Base-by-base conservation (phyloP, 345 rosid species). In the Viola odorata region DNA sequence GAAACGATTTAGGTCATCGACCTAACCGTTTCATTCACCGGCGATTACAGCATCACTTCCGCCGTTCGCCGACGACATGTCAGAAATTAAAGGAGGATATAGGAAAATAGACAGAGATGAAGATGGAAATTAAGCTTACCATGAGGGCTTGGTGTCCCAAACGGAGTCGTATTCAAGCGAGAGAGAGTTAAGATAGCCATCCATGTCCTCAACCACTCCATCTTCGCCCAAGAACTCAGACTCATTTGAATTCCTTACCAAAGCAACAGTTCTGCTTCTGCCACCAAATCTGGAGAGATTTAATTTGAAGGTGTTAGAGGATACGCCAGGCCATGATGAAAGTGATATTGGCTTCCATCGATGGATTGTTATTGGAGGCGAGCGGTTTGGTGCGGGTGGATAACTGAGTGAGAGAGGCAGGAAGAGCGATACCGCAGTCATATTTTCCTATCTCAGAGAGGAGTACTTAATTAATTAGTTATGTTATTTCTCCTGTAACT, bases 121-220 rank as follows among this genome's bases (percentile, higher is more conserved):
- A 67, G 39, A 48, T 12, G 45, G 13, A 7, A 10, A 10, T 8
- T 23, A 53, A 49, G 49, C 71, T 52, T 65, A 91, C 96, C 99
- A 92, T 52, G 87, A 84, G 6, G 99, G 96, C 68, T 87, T 87
- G 36, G 97, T 92, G 79, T 92, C 99, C 99, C 99, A 89, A n/a
- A 92, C 96, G 32, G 96, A 85, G 62, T 92, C 98, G 73, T 92
- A 92, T 61, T 89, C 98, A 16, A 91, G 96, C 44, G 98, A 89
- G 12, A 92, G 88, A 60, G 84, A 13, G 67, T 87, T 89, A 61
- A 89, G 82, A 78, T 84, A 87, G 56, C 91, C 91, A 76, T 92
- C 96, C 96, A 92, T 84, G 67, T 92, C 94, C 38, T 85, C 88
- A 39, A 87, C 64, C 40, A 57, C 79, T 50, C 96, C 90, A 57